Base-by-base conservation (phyloP, 352 stramenopile genomes). In the Phytopythium vexans region DNA sequence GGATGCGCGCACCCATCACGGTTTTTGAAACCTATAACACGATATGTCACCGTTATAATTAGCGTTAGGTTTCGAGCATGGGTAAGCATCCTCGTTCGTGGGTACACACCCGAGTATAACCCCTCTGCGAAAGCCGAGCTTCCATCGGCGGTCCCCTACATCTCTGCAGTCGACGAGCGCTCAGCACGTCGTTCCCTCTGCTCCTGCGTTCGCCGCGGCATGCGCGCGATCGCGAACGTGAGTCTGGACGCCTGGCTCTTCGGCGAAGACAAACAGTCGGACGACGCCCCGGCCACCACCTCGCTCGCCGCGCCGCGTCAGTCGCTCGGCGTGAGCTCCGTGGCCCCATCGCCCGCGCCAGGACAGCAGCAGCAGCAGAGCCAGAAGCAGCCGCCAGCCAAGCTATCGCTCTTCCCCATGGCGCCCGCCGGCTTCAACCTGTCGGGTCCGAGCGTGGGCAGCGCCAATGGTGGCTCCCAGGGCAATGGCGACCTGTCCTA, bases 201-300 rank as follows among this genome's bases (percentile, higher is more conserved):
- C 31, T 36, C 41, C 35, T 31, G 5, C 49, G 2, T 6, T 31
- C 45, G 7, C n/a, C 33, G 21, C 42, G 46, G 49, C 10, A 78
- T 88, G 70, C 74, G 72, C 49, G 66, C 61, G 42, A 85, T 82
- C 58, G 52, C 65, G 48, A 82, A 77, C 69, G 71, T 88, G 51
- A 87, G 64, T 42, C 77, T 92, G 21, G 82, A 92, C 49, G 77
- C 79, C 56, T 92, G 79, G 82, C 82, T 92, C 70, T 89, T 90
- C 41, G 79, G 82, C 33, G 82, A 92, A 41, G 79, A 92, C 52
- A 79, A 77, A 49, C 31, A 46, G 4, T 57, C 44, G 44, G 34
- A 8, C 15, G 67, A 54, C 21, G 44, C 65, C 37, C 38, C 8
- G 15, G 31, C 3, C 55, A 21, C 32, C 21, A 27, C 21, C 21